Evolutionary conservation across 169 alveolate species (phyloP), one percentile per base, ranked within the genome.

Genomic region (Condylostoma magnum): DNA sequence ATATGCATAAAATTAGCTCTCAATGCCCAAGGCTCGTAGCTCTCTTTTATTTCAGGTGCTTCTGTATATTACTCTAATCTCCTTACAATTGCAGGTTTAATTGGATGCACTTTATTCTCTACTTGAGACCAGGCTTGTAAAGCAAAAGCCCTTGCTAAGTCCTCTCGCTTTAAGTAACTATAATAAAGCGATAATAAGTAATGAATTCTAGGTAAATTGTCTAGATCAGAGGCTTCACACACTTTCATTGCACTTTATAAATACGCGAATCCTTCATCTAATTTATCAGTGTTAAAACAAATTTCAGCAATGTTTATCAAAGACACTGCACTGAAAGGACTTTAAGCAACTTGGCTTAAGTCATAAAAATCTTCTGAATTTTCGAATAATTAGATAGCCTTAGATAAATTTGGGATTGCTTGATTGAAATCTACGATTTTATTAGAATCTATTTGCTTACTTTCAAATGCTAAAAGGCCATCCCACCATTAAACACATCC

Each of bases 381-480:
- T 41, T 63, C 73, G 27, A 63, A 63, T 0, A 63, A 41, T 46
- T 63, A 57, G 1, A 63, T 63, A 2, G 73, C 56, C 30, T 63
- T 63, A 18, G 38, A 57, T 22, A 63, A n/a, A 20, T 63, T 63
- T 22, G 73, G 58, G 33, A 41, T 46, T 15, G 73, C 57, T 63
- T 63, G 58, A 43, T 22, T 12, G 41, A 63, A 63, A n/a, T 63
- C 73, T n/a, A 43, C 1, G 3, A 34, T 63, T 6, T n/a, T n/a
- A n/a, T n/a, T n/a, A n/a, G n/a, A n/a, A n/a, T n/a, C n/a, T n/a
- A n/a, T n/a, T n/a, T n/a, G n/a, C n/a, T n/a, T n/a, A n/a, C n/a
- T n/a, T n/a, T n/a, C n/a, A n/a, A n/a, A n/a, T n/a, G n/a, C n/a
- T n/a, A n/a, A n/a, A n/a, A n/a, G 25, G 5, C 27, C 43, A 44